phyloP scores from a whole-genome alignment of 1,284 basidiomycete species.

The Ustilago tritici region DNA sequence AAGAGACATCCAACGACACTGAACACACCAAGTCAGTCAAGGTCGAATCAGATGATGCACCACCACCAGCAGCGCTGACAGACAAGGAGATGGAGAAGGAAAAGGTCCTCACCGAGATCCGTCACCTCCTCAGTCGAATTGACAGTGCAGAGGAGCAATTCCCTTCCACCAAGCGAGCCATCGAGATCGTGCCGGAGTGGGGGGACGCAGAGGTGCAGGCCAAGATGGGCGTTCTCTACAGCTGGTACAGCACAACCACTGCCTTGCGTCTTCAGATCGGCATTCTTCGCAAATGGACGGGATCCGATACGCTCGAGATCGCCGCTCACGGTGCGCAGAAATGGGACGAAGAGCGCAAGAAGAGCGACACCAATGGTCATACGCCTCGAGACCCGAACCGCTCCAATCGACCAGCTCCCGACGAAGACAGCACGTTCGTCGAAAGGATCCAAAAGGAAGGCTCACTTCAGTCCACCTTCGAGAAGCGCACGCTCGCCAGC shows the following conservation, averaged over 20 bases:
- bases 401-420: slow-evolving; percentile 19
- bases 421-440: slow-evolving; percentile 75
- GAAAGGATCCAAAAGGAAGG: slow-evolving; percentile 97
- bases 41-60: slow-evolving; percentile 14
- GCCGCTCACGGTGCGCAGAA: slow-evolving; percentile 25
- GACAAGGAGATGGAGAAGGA: slow-evolving; percentile 51
- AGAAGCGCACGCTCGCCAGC: slow-evolving; percentile 89
- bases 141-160: slow-evolving; percentile 66
- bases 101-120: slow-evolving; percentile 49
- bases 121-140: slow-evolving; percentile 56
- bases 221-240: slow-evolving; percentile 64
- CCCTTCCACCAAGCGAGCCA: slow-evolving; percentile 58
- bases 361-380: slow-evolving; percentile 13
- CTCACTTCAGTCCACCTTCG: slow-evolving; percentile 90
- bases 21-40: slow-evolving; percentile 20
- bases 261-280: slow-evolving; percentile 58
- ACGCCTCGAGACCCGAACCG: slow-evolving; percentile 24
- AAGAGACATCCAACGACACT: slow-evolving; percentile 7
- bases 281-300: slow-evolving; percentile 67
- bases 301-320: slow-evolving; percentile 59
- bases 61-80: slow-evolving; percentile 12
- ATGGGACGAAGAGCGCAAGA: slow-evolving; percentile 13
- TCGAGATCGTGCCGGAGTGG: slow-evolving; percentile 64
- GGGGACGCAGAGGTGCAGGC: slow-evolving; percentile 50
- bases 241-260: slow-evolving; percentile 65